phyloP scores from a whole-genome alignment of 192 early-diverging fungal species.

The Podila verticillata region DNA sequence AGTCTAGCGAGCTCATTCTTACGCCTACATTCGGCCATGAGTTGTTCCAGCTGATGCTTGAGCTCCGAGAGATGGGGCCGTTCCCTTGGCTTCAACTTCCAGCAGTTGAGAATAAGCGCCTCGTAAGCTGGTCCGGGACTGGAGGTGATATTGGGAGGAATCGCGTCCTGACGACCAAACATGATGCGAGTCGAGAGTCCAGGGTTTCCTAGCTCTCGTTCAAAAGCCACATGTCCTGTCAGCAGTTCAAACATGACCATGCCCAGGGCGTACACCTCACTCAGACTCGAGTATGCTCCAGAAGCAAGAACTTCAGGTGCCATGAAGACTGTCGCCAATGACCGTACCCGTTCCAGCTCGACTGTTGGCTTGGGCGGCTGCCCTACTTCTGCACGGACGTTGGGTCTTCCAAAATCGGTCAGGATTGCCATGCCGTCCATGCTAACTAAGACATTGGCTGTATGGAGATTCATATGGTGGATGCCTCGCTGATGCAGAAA shows the following conservation, averaged over 20 bases:
- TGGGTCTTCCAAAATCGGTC: conserved; percentile 34
- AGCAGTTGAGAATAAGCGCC: conserved; percentile 38
- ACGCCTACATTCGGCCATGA: conserved; percentile 28
- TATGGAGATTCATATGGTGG: conserved; percentile 39
- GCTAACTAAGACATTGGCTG: conserved; percentile 37
- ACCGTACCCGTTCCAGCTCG: conserved; percentile 25
- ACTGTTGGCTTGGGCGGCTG: conserved; percentile 36
- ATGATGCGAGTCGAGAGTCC: conserved; percentile 38
- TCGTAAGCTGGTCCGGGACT: conserved; percentile 43
- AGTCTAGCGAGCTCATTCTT: conserved; percentile 10
- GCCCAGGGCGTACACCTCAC: conserved; percentile 44
- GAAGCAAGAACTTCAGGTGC: conserved; percentile 42
- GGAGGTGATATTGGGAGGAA: conserved; percentile 19
- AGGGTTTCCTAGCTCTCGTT: conserved; percentile 25
- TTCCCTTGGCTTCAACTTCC: conserved; percentile 31
- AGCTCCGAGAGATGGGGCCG: conserved; percentile 39
- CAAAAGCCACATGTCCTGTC: conserved; percentile 41
- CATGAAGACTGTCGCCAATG: conserved; percentile 30
- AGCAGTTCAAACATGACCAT: conserved; percentile 50
- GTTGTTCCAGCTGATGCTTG: conserved; percentile 33
- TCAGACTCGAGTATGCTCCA: conserved; percentile 30
- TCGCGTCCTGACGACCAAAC: conserved; percentile 46
- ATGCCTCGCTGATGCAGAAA: conserved; percentile 36
- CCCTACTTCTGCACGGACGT: conserved; percentile 34
- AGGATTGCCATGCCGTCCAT: conserved; percentile 31